Base-by-base conservation (phyloP, 2,329 filamentous ascomycete species). In the Trichocomaceae sp. region DNA sequence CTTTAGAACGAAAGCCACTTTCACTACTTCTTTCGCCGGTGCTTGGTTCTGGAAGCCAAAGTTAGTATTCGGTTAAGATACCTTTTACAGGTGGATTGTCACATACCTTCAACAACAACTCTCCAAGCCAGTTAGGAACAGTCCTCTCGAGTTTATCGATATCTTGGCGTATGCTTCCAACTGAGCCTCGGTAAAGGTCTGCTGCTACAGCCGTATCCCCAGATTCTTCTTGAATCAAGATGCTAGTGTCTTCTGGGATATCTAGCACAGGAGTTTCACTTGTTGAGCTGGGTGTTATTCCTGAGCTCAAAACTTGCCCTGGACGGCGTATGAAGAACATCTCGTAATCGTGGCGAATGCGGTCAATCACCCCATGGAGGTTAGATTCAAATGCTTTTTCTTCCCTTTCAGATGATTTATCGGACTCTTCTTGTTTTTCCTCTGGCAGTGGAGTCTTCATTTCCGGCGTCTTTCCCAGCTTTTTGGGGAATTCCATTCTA, bases 1-100 rank as follows among this genome's bases (percentile, higher is more conserved):
- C 62, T 93, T 83, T 22, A 99, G 78, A 15, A 96, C 82, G 66
- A 99, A 99, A 3, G 89, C 91, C n/a, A 97, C 85, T 77, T 99
- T 99, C 62, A 92, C 83, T 1, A 91, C 85, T n/a, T 97, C 93
- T 75, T 97, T 97, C 57, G 79, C 73, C 0, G 90, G 89, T 8
- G 89, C 83, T 67, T 83, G 80, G 68, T 96, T 96, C 77, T 90
- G 49, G 57, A 46, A 62, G 42, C 22, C 39, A 44, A 19, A 5
- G 55, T 45, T 53, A 57, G 61, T 48, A 57, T 56, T 53, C 7
- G n/a, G 39, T 33, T 20, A n/a, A 33, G 10, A 13, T 19, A 29
- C 19, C 5, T 1, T 31, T 17, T 4, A 13, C 5, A 20, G 4
- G n/a, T 20, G 42, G 37, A 17, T 35, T 20, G 7, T 44, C 41